Evolutionary conservation across 2,329 filamentous ascomycete species (phyloP).

Genomic region (Trichoderma cornu-damae): DNA sequence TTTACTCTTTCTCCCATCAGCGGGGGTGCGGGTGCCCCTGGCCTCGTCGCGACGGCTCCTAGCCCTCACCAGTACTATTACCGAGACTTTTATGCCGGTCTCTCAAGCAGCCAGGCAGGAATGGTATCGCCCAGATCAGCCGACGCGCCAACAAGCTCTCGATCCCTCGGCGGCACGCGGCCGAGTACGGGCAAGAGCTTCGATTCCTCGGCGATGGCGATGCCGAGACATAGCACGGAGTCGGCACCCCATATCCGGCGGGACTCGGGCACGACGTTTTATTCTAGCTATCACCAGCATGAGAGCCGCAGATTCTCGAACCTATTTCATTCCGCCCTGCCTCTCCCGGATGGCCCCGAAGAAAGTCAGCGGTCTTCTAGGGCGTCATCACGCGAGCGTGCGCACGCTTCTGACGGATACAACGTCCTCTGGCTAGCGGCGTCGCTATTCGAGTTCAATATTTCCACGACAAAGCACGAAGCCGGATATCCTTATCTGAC

Average conservation of each 20-base stretch:
- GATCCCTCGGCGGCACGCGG: slow-evolving; percentile 44
- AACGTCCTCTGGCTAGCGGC: slow-evolving; percentile 86
- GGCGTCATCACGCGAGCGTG: slow-evolving; percentile 56
- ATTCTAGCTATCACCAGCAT: slow-evolving; percentile 42
- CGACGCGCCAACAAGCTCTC: slow-evolving; percentile 47
- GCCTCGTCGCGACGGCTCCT: slow-evolving; percentile 29
- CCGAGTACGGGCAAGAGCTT: slow-evolving; percentile 58
- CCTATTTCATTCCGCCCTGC: slow-evolving; percentile 82
- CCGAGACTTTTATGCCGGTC: slow-evolving; percentile 47
- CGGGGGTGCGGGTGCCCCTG: slow-evolving; percentile 19
- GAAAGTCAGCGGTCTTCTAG: slow-evolving; percentile 51
- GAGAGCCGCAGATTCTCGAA: slow-evolving; percentile 61
- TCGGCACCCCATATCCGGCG: slow-evolving; percentile 42
- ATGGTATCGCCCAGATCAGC: slow-evolving; percentile 54
- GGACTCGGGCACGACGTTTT: slow-evolving; percentile 53
- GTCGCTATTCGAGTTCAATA: slow-evolving; percentile 95
- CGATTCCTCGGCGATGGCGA: slow-evolving; percentile 43
- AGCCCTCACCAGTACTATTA: slow-evolving; percentile 54
- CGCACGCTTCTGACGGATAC: slow-evolving; percentile 50
- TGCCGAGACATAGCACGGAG: slow-evolving; percentile 50
- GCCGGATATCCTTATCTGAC: slow-evolving; percentile 94
- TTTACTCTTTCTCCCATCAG: slow-evolving; percentile 56
- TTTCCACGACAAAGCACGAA: slow-evolving; percentile 84
- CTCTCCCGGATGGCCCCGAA: slow-evolving; percentile 63
- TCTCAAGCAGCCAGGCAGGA: slow-evolving; percentile 43